phyloP scores from a whole-genome alignment of 2,329 filamentous ascomycete genomes.

The Zarea fungicola region DNA sequence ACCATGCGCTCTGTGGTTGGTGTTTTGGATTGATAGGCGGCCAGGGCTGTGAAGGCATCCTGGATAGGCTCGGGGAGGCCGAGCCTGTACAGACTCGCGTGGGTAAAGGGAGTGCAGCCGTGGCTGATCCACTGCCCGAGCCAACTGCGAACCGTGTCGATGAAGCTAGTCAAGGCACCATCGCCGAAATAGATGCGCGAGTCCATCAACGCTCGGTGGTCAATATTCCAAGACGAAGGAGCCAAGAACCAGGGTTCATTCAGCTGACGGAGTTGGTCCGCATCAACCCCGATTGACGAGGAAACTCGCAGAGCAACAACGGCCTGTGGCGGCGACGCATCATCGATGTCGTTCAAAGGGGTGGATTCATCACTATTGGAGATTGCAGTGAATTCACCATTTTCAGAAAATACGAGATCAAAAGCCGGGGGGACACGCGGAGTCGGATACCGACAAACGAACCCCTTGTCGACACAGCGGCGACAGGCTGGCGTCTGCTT shows the following conservation, averaged over 20 bases:
- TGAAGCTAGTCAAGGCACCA: slow-evolving; percentile 4
- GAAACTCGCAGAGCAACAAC: background rate
- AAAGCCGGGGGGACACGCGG: background rate
- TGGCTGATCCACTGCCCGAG: slow-evolving; percentile 8
- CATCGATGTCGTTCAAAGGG: background rate
- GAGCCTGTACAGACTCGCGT: slow-evolving; percentile 3
- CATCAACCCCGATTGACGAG: background rate
- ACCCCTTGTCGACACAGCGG: background rate
- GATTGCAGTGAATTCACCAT: background rate
- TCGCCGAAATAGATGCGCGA: background rate
- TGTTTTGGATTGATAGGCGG: background rate
- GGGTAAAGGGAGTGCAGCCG: slow-evolving; percentile 5
- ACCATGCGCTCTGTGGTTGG: background rate
- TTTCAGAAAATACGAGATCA: background rate
- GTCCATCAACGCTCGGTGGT: background rate
- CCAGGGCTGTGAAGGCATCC: slow-evolving; percentile 2
- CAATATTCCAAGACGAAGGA: background rate
- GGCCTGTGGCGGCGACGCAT: too few species aligned
- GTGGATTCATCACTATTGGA: background rate
- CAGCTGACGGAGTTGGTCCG: background rate
- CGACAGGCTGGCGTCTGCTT: slow-evolving; percentile 5
- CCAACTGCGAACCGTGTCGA: slow-evolving; percentile 9
- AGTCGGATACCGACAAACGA: background rate
- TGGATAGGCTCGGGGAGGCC: slow-evolving; percentile 1
- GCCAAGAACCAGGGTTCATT: background rate